Base-by-base conservation (phyloP, 345 rosid genomes). In the Ceriops decandra region DNA sequence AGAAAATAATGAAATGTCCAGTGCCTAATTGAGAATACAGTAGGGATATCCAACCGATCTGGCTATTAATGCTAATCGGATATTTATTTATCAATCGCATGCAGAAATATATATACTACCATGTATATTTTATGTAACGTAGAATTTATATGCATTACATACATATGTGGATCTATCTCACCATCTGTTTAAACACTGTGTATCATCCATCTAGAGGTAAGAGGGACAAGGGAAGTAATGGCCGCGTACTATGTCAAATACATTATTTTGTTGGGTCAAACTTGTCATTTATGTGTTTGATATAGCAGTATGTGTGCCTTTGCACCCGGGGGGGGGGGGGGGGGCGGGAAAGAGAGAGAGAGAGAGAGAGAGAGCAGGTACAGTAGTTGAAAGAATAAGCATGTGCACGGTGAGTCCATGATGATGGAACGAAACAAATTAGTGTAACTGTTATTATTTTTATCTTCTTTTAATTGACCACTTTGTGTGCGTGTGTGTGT, bases 401-500 rank as follows among this genome's bases (percentile, higher is more conserved):
- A 60, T 57, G 66, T 52, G 61, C 42, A 32, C 22, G 26, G 62
- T 35, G 62, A 30, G 62, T 42, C 13, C 17, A 72, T 72, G 70
- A 57, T 24, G 60, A 65, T 42, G 69, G 64, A 57, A 69, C 63
- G 20, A 28, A 70, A 35, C 36, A 54, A 26, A 62, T 54, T 54
- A 35, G 61, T 3, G 22, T 24, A 62, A 53, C 26, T 21, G 42
- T 31, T 62, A 10, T 10, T 26, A 32, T 30, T 32, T 21, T 30
- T 61, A 26, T 51, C 72, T 51, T 49, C 22, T 17, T 17, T 24
- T 56, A 20, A 36, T 42, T 42, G 49, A 42, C 17, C 49, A 42
- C 4, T 42, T 13, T 42, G 49, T 42, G 49, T 42, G 15, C 2
- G 13, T 42, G 17, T 42, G 17, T 42, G 5, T 42, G 49, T 3